These are phyloP conservation scores for Cruciata laevipes DNA, from an alignment of 257 asterid genomes.

Conservation along the genomic window DNA sequence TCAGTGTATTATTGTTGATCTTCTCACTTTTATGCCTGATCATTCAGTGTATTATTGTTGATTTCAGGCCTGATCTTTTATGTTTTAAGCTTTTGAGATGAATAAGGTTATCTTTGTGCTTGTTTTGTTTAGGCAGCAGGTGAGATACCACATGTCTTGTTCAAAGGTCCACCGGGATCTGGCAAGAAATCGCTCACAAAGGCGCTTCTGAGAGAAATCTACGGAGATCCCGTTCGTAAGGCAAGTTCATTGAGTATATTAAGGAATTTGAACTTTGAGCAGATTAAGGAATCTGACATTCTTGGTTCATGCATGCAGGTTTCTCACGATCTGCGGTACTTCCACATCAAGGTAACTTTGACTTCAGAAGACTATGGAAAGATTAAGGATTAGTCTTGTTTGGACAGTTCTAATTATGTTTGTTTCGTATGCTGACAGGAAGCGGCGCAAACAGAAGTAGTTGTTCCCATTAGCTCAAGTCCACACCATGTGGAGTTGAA, in stretches of 20 bases:
- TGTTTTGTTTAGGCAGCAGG: constrained; percentile 31
- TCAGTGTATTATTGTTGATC: no score
- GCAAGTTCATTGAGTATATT: constrained; percentile 30
- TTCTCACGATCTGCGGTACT: constrained; percentile 59
- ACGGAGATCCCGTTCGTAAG: constrained; percentile 57
- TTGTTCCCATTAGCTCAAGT: constrained; percentile 64
- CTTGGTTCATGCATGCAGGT: constrained; percentile 39
- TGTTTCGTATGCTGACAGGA: constrained; percentile 37
- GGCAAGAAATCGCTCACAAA: constrained; percentile 66
- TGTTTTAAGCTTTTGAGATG: no score
- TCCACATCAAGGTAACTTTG: constrained; percentile 53
- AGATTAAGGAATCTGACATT: constrained; percentile 4
- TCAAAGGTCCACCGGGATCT: constrained; percentile 72
- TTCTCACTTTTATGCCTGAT: no score
- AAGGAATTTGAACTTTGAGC: not conserved
- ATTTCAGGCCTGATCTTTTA: no score
- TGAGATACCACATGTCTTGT: constrained; percentile 53
- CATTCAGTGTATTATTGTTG: no score
- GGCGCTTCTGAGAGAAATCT: constrained; percentile 68
- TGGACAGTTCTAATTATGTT: not conserved
- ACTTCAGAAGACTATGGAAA: not conserved
- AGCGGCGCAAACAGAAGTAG: constrained; percentile 51
- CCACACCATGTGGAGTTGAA: constrained; percentile 81
- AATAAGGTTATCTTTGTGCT: not conserved
- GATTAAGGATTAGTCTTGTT: not conserved